phyloP scores from a whole-genome alignment of 768 basidiomycete species.

The Chalciporus pseudorubinellus region DNA sequence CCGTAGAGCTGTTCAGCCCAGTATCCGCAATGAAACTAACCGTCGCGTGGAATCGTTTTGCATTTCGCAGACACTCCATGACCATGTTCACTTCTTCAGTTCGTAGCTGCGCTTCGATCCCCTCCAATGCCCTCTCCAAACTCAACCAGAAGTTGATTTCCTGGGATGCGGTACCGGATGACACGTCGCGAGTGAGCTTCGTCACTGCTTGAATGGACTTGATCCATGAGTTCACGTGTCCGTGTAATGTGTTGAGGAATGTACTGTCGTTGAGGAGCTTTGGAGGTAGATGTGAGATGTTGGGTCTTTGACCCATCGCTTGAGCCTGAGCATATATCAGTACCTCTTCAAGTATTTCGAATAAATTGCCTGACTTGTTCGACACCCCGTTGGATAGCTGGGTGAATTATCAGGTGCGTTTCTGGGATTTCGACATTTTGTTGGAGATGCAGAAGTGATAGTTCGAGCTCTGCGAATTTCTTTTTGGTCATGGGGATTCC shows the following conservation, averaged over 20 bases:
- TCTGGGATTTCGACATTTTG: conserved; percentile 99
- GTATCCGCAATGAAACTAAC: conserved; percentile 98
- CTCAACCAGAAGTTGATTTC: conserved; percentile 99
- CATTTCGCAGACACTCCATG: conserved; percentile 91
- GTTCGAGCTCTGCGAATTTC: conserved; percentile 97
- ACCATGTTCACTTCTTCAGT: conserved; percentile 92
- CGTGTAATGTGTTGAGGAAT: conserved; percentile 91
- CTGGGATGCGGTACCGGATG: conserved; percentile 93
- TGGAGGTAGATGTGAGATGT: conserved; percentile 68
- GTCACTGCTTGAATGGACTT: conserved; percentile 97
- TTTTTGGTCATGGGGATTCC: conserved; percentile 98
- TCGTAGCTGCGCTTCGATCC: conserved; percentile 86
- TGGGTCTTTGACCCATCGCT: conserved; percentile 58
- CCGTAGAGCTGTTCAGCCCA: conserved; percentile 90
- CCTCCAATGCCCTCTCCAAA: conserved; percentile 90
- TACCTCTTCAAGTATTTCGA: conserved; percentile 29
- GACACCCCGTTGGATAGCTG: conserved; percentile 82
- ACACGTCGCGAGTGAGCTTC: conserved; percentile 90
- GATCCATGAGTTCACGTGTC: conserved; percentile 96
- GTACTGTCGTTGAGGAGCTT: conserved; percentile 80
- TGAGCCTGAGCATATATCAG: conserved; percentile 37
- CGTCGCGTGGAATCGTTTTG: conserved; percentile 95
- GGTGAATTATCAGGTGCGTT: conserved; percentile 89
- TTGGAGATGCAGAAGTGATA: conserved; percentile 90
- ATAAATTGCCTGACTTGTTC: conserved; percentile 49